A percentile compares a stretch with the other conserved stretches of the same genome.
These are phyloP conservation scores for Fusarium pseudoanthophilum DNA, from an alignment of 2,329 filamentous ascomycete species.

Conservation along the genomic window DNA sequence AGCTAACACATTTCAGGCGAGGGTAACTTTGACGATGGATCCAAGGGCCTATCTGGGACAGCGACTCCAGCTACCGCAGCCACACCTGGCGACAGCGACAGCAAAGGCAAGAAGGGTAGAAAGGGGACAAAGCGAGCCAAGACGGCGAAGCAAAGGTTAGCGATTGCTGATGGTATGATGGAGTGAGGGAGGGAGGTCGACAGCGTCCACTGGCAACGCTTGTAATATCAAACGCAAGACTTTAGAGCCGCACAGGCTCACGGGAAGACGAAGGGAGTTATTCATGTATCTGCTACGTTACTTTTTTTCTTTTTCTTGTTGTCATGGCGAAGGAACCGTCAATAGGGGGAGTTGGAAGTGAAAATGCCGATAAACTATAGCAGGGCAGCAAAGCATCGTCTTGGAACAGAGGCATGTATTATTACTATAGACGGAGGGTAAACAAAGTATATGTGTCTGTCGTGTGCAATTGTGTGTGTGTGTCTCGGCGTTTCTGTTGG, in stretches of 20 bases:
- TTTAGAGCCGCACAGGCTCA: constrained; percentile 22
- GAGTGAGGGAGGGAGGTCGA: constrained; percentile 38
- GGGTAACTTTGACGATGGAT: constrained; percentile 91
- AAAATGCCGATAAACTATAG: constrained; percentile 35
- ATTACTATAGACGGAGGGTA: constrained; percentile 44
- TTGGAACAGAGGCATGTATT: constrained; percentile 38
- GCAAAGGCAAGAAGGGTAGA: constrained; percentile 65
- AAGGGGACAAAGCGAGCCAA: constrained; percentile 68
- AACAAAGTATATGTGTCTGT: constrained; percentile 12
- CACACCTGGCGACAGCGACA: constrained; percentile 75
- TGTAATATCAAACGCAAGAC: constrained; percentile 41
- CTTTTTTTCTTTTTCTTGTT: constrained; percentile 13
- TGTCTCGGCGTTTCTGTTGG: background rate
- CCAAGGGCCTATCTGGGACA: constrained; percentile 64
- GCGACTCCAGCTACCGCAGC: constrained; percentile 88
- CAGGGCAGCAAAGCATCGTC: constrained; percentile 13
- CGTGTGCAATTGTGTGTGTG: background rate
- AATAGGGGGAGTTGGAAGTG: constrained; percentile 38
- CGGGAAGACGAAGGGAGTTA: constrained; percentile 34
- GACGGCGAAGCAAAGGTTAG: constrained; percentile 74
- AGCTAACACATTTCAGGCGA: constrained; percentile 72
- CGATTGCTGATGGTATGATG: constrained; percentile 70
- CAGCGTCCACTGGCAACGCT: constrained; percentile 10
- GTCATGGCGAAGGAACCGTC: constrained; percentile 17
- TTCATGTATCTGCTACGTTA: constrained; percentile 22